These are phyloP conservation scores for Pseudogymnoascus sp. DNA, from an alignment of 2,329 filamentous ascomycete species.

Conservation along the genomic window DNA sequence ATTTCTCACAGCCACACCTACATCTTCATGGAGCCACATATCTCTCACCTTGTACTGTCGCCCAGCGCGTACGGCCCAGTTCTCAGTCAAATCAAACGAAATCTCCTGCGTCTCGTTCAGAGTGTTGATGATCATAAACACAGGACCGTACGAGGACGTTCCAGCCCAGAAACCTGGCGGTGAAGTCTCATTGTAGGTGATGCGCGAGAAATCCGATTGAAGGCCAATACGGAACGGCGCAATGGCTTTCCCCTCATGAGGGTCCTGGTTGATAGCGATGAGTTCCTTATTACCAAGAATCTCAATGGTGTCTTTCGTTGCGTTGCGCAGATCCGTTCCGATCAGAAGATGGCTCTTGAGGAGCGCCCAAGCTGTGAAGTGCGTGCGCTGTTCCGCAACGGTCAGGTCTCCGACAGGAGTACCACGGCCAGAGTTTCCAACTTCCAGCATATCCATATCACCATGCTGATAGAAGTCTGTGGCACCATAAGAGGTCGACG, in stretches of 20 bases:
- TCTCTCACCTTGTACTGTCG: slow-evolving; percentile 23
- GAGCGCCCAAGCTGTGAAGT: slow-evolving; percentile 34
- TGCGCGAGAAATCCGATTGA: slow-evolving; percentile 19
- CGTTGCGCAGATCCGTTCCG: slow-evolving; percentile 15
- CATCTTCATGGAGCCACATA: slow-evolving; percentile 21
- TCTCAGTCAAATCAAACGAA: slow-evolving; percentile 23
- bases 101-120: slow-evolving; percentile 17
- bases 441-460: slow-evolving; percentile 14
- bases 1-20: slow-evolving; percentile 22
- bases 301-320: slow-evolving; percentile 18
- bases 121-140: slow-evolving; percentile 26
- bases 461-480: neutral
- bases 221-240: slow-evolving; percentile 21
- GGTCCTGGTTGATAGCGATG: slow-evolving; percentile 25
- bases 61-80: slow-evolving; percentile 22
- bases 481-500: neutral
- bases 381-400: slow-evolving; percentile 25
- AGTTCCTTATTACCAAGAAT: slow-evolving; percentile 23
- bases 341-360: slow-evolving; percentile 22
- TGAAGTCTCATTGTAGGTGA: slow-evolving; percentile 19
- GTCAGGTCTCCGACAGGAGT: slow-evolving; percentile 23
- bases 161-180: slow-evolving; percentile 21
- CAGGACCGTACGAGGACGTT: slow-evolving; percentile 22
- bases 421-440: slow-evolving; percentile 28
- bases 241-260: slow-evolving; percentile 19